phyloP scores from a whole-genome alignment of 257 asterid species.

The Fraxinus americana region DNA sequence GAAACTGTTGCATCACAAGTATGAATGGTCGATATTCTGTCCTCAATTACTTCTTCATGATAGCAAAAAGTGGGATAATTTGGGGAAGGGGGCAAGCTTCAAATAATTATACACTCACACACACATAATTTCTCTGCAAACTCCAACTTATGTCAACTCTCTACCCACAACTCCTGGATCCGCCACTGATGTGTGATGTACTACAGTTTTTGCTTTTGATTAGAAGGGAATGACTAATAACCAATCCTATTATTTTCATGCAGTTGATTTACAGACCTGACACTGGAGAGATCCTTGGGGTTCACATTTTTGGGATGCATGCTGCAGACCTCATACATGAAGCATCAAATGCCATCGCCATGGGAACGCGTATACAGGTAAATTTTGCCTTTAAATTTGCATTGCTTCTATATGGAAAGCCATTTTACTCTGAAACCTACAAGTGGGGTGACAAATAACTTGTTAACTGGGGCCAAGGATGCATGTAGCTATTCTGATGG shows the following conservation, averaged over 20 bases:
- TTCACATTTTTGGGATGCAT: conserved; percentile 88
- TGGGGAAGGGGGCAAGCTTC: neutral
- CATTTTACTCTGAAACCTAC: conserved; percentile 17
- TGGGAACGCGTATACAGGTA: conserved; percentile 92
- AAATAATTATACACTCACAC: neutral
- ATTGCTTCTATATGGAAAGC: neutral
- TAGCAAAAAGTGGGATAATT: neutral
- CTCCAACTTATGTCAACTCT: neutral
- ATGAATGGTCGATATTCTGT: neutral
- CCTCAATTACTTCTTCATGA: neutral
- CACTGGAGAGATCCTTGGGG: conserved; percentile 93
- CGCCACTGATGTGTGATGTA: neutral
- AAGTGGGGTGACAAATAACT: neutral
- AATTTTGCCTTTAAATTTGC: conserved; percentile 19
- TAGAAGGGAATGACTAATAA: conserved; percentile 17
- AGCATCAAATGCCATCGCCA: conserved; percentile 86
- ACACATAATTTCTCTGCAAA: neutral
- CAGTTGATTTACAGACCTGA: conserved; percentile 92
- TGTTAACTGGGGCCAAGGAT: conserved; percentile 8
- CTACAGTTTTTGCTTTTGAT: conserved; percentile 1
- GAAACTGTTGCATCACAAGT: conserved; percentile 19
- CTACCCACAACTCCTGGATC: conserved; percentile 1
- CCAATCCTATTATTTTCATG: conserved; percentile 36
- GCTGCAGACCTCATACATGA: conserved; percentile 97
- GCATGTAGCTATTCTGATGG: conserved; percentile 10